Conservation (phyloP, 257 asterid species). For the Solanum sitiens region DNA sequence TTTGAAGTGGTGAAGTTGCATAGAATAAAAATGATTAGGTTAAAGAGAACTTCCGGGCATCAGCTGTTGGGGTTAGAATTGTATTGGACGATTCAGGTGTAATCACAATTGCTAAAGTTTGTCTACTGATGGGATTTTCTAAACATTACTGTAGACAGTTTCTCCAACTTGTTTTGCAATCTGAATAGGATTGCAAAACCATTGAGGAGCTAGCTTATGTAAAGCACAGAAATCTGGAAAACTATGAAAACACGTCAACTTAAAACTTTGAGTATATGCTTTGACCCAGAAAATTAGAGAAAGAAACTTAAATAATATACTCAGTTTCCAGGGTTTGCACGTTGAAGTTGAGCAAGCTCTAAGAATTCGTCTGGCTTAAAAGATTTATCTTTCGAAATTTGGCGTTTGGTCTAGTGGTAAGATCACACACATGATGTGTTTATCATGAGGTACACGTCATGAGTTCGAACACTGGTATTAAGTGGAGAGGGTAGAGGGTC, state of each 20-base stretch:
- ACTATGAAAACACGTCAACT: not conserved
- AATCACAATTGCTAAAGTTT: not conserved
- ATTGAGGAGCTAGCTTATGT: not conserved
- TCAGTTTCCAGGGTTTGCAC: not conserved
- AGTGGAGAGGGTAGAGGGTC: not conserved
- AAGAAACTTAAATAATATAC: not conserved
- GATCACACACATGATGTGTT: not conserved
- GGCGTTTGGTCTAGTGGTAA: not conserved
- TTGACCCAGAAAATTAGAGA: not conserved
- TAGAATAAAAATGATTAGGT: not conserved
- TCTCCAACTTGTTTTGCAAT: not conserved
- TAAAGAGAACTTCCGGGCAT: not conserved
- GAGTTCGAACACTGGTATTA: not conserved
- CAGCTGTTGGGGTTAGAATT: not conserved
- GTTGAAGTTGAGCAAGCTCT: not conserved
- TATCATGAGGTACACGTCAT: not conserved
- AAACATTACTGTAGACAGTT: not conserved
- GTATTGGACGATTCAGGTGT: not conserved
- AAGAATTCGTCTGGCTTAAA: not conserved
- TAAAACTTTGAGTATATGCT: not conserved
- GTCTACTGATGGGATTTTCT: not conserved
- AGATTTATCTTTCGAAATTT: not conserved
- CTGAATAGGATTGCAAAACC: not conserved
- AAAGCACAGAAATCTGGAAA: not conserved
- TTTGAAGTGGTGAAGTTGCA: not conserved